Conservation (phyloP, 345 rosid genomes). For the Citrus trifoliata region DNA sequence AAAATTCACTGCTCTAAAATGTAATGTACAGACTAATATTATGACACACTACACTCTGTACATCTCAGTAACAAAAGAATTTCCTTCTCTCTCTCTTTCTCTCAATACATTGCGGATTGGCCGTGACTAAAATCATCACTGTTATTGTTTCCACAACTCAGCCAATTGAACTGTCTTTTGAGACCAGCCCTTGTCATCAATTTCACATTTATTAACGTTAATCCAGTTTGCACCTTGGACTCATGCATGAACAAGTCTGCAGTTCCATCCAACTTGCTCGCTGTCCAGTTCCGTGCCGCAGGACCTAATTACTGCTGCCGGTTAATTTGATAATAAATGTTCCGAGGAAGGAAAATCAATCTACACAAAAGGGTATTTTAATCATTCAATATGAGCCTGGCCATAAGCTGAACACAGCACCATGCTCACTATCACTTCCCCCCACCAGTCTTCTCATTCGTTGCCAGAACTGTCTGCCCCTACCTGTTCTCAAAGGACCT, state of each 20-base stretch:
- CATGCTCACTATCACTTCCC: slow-evolving; percentile 73
- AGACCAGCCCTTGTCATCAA: background rate
- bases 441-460: slow-evolving; percentile 53
- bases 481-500: slow-evolving; percentile 56
- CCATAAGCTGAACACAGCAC: slow-evolving; percentile 39
- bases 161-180: background rate
- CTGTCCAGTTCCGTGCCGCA: background rate
- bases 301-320: background rate
- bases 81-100: background rate
- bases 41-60: slow-evolving; percentile 13
- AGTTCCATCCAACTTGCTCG: background rate
- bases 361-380: slow-evolving; percentile 11
- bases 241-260: background rate
- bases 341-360: slow-evolving; percentile 2
- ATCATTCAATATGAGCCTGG: slow-evolving; percentile 53
- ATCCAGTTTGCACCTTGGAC: background rate
- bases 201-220: background rate
- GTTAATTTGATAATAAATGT: background rate
- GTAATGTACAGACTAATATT: background rate
- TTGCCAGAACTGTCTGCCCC: slow-evolving; percentile 61
- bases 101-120: slow-evolving; percentile 1
- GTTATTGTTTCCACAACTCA: background rate
- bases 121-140: background rate
- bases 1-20: background rate
- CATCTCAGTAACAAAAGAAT: slow-evolving; percentile 6